Percentiles rank a stretch among this genome's conserved stretches.
These are phyloP conservation scores for Acer saccharum DNA, from an alignment of 345 rosid genomes.

Conservation along the genomic window DNA sequence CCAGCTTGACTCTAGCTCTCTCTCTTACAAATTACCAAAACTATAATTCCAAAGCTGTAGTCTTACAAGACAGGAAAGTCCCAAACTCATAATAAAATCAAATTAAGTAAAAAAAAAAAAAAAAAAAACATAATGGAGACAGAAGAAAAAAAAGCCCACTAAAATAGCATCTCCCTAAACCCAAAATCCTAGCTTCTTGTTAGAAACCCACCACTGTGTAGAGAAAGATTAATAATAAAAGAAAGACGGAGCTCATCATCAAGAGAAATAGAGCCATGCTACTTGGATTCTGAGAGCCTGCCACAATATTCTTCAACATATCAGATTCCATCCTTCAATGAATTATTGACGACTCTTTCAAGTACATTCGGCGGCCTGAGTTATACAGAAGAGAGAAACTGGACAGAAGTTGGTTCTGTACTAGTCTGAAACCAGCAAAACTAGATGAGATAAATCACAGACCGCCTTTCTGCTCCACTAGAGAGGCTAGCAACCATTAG, in stretches of 20 bases:
- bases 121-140: neutral
- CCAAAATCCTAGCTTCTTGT: constrained; percentile 34
- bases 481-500: constrained; percentile 43
- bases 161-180: constrained; percentile 28
- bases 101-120: neutral
- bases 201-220: constrained; percentile 26
- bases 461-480: constrained; percentile 24
- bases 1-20: constrained; percentile 31
- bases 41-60: constrained; percentile 11
- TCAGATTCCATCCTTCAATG: constrained; percentile 4
- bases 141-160: constrained; percentile 18
- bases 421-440: constrained; percentile 16
- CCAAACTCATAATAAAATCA: constrained; percentile 12
- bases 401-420: constrained; percentile 9
- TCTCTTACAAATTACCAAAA: constrained; percentile 13
- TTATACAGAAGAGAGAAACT: neutral
- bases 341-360: neutral
- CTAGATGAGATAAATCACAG: neutral
- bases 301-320: neutral
- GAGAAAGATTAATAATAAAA: neutral
- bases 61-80: constrained; percentile 25
- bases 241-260: constrained; percentile 2
- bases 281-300: constrained; percentile 9
- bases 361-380: constrained; percentile 9
- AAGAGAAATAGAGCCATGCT: neutral